Percentiles rank a stretch among this genome's conserved stretches.
Evolutionary conservation across 73 alveolate genomes (phyloP).

Genomic region (Diophrys sp.): DNA sequence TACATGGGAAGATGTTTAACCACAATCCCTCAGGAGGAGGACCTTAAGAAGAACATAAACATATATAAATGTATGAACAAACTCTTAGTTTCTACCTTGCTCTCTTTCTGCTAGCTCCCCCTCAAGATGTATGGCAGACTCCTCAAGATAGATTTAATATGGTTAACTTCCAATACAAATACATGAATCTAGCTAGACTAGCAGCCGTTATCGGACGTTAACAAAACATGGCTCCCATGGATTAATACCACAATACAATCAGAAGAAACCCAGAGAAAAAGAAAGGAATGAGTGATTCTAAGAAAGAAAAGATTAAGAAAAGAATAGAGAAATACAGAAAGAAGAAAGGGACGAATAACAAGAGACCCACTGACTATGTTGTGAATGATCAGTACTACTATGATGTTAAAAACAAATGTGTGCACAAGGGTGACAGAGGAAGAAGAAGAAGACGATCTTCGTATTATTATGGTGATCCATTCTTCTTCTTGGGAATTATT

Average conservation of each 20-base stretch:
- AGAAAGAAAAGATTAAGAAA: background rate
- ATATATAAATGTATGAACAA: constrained; percentile 10
- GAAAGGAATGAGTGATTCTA: background rate
- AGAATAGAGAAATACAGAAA: background rate
- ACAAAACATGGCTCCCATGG: background rate
- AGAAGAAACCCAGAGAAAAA: background rate
- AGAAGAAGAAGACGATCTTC: background rate
- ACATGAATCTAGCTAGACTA: constrained; percentile 21
- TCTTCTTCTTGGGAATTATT: too few species aligned
- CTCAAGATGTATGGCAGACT: constrained; percentile 44
- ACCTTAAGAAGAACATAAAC: constrained; percentile 2
- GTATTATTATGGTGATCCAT: background rate
- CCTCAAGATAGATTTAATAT: constrained; percentile 26
- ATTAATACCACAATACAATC: background rate
- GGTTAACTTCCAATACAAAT: constrained; percentile 10
- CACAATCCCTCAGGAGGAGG: constrained; percentile 54
- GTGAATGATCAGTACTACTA: background rate
- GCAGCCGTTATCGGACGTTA: background rate
- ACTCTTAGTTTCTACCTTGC: constrained; percentile 36
- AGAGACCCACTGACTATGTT: background rate
- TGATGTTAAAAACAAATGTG: background rate
- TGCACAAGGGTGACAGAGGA: background rate
- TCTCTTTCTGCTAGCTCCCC: constrained; percentile 25
- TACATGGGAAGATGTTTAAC: constrained; percentile 15
- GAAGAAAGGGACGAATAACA: background rate